Evolutionary conservation across 805 yeast species (phyloP).

Genomic region (Candida ipomoeae): DNA sequence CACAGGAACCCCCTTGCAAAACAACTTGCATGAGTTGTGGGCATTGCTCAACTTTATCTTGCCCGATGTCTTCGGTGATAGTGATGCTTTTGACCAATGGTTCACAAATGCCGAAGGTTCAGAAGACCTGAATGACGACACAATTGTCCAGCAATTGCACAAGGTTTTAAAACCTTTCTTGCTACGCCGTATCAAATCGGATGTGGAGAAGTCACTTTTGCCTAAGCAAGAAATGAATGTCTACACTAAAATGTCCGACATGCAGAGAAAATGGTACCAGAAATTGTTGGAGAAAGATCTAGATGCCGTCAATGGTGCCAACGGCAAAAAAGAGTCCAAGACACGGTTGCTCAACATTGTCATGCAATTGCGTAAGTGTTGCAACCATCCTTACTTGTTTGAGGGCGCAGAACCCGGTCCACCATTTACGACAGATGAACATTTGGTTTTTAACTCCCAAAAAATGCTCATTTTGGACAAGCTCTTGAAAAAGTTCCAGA

Average conservation of each 20-base stretch:
- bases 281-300: slow-evolving; percentile 73
- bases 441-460: slow-evolving; percentile 66
- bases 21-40: slow-evolving; percentile 78
- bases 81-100: slow-evolving; percentile 74
- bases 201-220: slow-evolving; percentile 72
- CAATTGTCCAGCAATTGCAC: slow-evolving; percentile 64
- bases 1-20: slow-evolving; percentile 81
- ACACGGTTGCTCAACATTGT: slow-evolving; percentile 74
- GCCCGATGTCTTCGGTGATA: slow-evolving; percentile 75
- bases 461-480: slow-evolving; percentile 70
- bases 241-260: slow-evolving; percentile 70
- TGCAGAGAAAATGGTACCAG: slow-evolving; percentile 78
- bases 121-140: slow-evolving; percentile 37
- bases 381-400: slow-evolving; percentile 79
- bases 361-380: slow-evolving; percentile 81
- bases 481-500: slow-evolving; percentile 54
- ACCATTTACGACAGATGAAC: slow-evolving; percentile 82
- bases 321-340: slow-evolving; percentile 69
- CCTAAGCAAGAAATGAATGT: slow-evolving; percentile 74
- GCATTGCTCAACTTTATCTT: slow-evolving; percentile 70
- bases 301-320: slow-evolving; percentile 82
- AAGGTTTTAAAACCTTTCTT: slow-evolving; percentile 73
- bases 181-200: slow-evolving; percentile 70
- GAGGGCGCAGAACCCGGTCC: slow-evolving; percentile 93
- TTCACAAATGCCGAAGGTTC: slow-evolving; percentile 44